Conservation (phyloP, 2,329 filamentous ascomycete genomes). For the Orbilia blumenaviensis region DNA sequence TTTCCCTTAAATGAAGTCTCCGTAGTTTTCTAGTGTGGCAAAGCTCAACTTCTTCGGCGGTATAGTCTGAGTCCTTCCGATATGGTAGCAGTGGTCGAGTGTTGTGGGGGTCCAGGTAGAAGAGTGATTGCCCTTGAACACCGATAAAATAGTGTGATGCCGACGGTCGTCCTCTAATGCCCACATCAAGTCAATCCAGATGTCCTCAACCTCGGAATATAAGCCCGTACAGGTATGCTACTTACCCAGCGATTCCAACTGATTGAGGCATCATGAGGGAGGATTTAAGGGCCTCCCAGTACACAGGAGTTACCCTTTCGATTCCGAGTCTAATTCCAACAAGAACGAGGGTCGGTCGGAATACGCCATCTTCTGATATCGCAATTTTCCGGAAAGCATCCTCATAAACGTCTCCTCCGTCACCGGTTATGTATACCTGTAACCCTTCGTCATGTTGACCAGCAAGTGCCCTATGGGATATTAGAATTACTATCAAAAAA, state of each 20-base stretch:
- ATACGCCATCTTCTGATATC: constrained; percentile 71
- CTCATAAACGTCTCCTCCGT: constrained; percentile 91
- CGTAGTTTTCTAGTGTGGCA: constrained; percentile 89
- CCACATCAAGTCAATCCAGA: background rate
- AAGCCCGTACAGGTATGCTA: constrained; percentile 13
- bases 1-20: constrained; percentile 83
- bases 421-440: constrained; percentile 86
- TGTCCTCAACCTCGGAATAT: constrained; percentile 37
- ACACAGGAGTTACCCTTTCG: constrained; percentile 91
- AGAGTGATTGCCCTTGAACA: constrained; percentile 78
- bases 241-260: constrained; percentile 93
- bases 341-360: constrained; percentile 86
- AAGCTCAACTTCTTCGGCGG: constrained; percentile 76
- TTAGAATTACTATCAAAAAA: too few relatives aligned
- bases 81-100: constrained; percentile 79
- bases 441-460: constrained; percentile 72
- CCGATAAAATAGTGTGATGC: constrained; percentile 83
- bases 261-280: constrained; percentile 87
- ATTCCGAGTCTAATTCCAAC: constrained; percentile 90
- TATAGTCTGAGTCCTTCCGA: constrained; percentile 66
- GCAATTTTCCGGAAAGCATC: constrained; percentile 84
- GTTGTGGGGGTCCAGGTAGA: constrained; percentile 93
- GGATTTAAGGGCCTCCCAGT: constrained; percentile 90
- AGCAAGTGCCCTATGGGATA: constrained; percentile 72
- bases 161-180: constrained; percentile 81